Percentiles rank a stretch among this genome's conserved stretches.
phyloP scores from a whole-genome alignment of 176 grass and related monocot genomes.

The Cenchrus fungigraminus region DNA sequence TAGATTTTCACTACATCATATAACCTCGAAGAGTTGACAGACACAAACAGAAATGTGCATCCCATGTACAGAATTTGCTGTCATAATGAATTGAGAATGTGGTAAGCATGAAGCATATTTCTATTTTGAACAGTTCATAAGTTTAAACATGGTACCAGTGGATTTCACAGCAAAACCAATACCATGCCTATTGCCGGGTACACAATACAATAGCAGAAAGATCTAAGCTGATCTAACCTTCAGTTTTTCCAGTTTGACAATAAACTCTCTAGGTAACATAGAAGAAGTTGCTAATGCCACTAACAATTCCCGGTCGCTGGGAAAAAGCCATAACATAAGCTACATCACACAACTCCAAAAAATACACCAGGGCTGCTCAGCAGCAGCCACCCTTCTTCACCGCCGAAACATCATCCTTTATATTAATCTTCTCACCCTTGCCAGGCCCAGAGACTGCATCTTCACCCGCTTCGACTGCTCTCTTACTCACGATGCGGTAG shows the following conservation, averaged over 20 bases:
- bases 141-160: conserved; percentile 26
- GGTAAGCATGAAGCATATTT: conserved; percentile 37
- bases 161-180: conserved; percentile 35
- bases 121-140: conserved; percentile 10
- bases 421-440: conserved; percentile 81
- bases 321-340: conserved; percentile 42
- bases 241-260: conserved; percentile 38
- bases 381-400: conserved; percentile 82
- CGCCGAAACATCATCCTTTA: conserved; percentile 82
- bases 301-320: conserved; percentile 44
- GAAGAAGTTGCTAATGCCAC: conserved; percentile 46
- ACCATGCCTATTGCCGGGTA: conserved; percentile 35
- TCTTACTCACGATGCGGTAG: conserved; percentile 83
- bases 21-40: not conserved
- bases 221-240: conserved; percentile 46
- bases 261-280: conserved; percentile 46
- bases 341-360: conserved; percentile 42
- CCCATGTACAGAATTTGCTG: not conserved
- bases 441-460: conserved; percentile 64
- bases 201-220: conserved; percentile 48
- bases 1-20: not conserved
- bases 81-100: not conserved
- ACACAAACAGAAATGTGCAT: not conserved
- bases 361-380: conserved; percentile 30
- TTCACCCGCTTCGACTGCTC: conserved; percentile 65